Conservation (phyloP, 768 basidiomycete species). For the Boletellus ananas region DNA sequence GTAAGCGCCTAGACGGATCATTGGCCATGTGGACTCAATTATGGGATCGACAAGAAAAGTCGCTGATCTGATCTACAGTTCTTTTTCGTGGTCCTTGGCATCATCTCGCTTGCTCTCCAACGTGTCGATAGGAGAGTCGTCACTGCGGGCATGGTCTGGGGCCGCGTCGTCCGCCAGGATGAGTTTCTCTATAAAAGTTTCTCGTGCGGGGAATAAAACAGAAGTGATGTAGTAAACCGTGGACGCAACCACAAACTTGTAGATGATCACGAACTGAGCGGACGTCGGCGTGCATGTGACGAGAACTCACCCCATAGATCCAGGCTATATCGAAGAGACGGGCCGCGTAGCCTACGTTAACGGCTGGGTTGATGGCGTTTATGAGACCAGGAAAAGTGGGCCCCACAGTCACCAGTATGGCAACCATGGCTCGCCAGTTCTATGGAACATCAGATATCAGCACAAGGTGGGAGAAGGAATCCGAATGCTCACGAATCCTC, state of each 20-base stretch:
- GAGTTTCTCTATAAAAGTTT: slow-evolving; percentile 25
- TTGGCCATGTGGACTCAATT: neutral
- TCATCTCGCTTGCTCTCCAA: neutral
- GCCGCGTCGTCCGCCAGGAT: slow-evolving; percentile 19
- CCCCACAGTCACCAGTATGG: slow-evolving; percentile 64
- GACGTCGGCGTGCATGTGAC: neutral
- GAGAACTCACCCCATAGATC: slow-evolving; percentile 62
- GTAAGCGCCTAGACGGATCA: neutral
- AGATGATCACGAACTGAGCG: neutral
- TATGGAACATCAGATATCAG: slow-evolving; percentile 23
- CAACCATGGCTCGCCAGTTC: slow-evolving; percentile 81
- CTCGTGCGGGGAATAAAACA: slow-evolving; percentile 21
- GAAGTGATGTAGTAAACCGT: slow-evolving; percentile 27
- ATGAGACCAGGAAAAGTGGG: slow-evolving; percentile 78
- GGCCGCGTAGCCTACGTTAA: slow-evolving; percentile 55
- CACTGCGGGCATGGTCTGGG: neutral
- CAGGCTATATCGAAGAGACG: slow-evolving; percentile 70
- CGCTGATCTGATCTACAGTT: slow-evolving; percentile 3
- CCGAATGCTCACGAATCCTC: slow-evolving; percentile 58
- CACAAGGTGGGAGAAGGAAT: neutral
- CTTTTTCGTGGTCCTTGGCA: slow-evolving; percentile 1
- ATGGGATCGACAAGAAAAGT: slow-evolving; percentile 8
- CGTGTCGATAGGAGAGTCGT: neutral
- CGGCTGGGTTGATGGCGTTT: slow-evolving; percentile 61
- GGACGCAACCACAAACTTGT: slow-evolving; percentile 24